A percentile compares a stretch with the other conserved stretches of the same genome.
Conservation (phyloP, 805 yeast genomes). For the Candida sanyiensis region DNA sequence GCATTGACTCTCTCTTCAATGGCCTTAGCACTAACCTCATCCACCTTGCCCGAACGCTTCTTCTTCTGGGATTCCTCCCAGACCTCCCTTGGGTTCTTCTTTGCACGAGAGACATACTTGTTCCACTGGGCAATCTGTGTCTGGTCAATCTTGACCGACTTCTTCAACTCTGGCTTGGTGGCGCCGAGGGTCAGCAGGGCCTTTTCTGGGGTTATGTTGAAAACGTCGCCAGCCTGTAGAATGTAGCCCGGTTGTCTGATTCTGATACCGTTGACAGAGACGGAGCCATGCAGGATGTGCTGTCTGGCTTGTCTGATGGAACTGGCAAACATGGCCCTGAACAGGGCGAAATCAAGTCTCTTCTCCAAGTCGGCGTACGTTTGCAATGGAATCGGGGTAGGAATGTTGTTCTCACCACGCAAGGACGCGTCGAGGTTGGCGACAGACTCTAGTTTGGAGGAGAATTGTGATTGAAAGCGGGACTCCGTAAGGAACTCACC, state of each 20-base stretch:
- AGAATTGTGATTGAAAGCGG: slow-evolving; percentile 69
- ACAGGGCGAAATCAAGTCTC: slow-evolving; percentile 83
- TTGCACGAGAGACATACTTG: slow-evolving; percentile 54
- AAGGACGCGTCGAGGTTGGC: slow-evolving; percentile 83
- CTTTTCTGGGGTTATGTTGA: slow-evolving; percentile 77
- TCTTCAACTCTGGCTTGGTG: slow-evolving; percentile 66
- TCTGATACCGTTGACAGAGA: slow-evolving; percentile 75
- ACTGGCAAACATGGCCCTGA: slow-evolving; percentile 89
- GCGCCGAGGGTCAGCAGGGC: slow-evolving; percentile 84
- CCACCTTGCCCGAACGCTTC: slow-evolving; percentile 27
- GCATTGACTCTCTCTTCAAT: slow-evolving; percentile 13
- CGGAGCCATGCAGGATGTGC: slow-evolving; percentile 75
- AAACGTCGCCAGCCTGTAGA: slow-evolving; percentile 79
- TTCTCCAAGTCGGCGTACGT: slow-evolving; percentile 85
- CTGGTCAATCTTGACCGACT: slow-evolving; percentile 65
- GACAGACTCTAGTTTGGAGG: slow-evolving; percentile 68
- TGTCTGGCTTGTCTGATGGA: slow-evolving; percentile 92
- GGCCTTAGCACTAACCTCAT: slow-evolving; percentile 18
- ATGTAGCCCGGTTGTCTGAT: slow-evolving; percentile 76
- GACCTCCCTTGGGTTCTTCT: slow-evolving; percentile 38
- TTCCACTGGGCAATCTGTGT: slow-evolving; percentile 75
- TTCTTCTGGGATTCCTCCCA: slow-evolving; percentile 32
- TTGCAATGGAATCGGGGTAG: slow-evolving; percentile 82
- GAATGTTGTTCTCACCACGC: slow-evolving; percentile 47
- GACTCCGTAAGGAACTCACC: slow-evolving; percentile 89